Conservation (phyloP, 2,329 filamentous ascomycete species). For the Fusarium siculi region DNA sequence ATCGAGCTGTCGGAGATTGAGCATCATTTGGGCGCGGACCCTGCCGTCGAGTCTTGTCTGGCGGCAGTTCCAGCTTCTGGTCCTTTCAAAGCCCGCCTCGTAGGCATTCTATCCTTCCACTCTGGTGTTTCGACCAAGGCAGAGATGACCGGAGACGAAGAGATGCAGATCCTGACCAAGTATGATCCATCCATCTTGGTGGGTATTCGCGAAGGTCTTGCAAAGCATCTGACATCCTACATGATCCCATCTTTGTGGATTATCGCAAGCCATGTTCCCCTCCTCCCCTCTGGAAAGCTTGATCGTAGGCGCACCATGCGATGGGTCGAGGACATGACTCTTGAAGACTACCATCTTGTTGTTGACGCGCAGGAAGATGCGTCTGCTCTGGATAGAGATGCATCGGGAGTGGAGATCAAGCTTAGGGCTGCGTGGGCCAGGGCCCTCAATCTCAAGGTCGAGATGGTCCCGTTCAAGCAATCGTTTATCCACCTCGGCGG, state of each 20-base stretch:
- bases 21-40: slow-evolving; percentile 32
- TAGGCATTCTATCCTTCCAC: slow-evolving; percentile 15
- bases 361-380: slow-evolving; percentile 15
- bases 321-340: slow-evolving; percentile 20
- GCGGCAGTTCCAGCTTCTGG: slow-evolving; percentile 13
- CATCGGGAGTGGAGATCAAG: slow-evolving; percentile 2
- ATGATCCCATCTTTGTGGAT: slow-evolving; percentile 36
- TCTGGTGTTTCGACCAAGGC: neutral
- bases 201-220: slow-evolving; percentile 14
- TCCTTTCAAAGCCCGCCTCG: slow-evolving; percentile 14
- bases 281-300: slow-evolving; percentile 32
- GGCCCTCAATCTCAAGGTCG: slow-evolving; percentile 1
- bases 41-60: slow-evolving; percentile 17
- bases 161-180: neutral
- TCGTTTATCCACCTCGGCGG: slow-evolving; percentile 35
- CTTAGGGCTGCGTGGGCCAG: slow-evolving; percentile 28
- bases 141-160: neutral
- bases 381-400: slow-evolving; percentile 16
- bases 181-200: neutral
- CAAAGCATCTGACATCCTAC: slow-evolving; percentile 15
- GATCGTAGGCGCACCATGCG: neutral
- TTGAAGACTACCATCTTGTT: slow-evolving; percentile 6
- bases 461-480: slow-evolving; percentile 24
- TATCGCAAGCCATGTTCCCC: slow-evolving; percentile 5
- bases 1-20: slow-evolving; percentile 48